Base-by-base conservation (phyloP, 345 rosid genomes). In the Ricinus communis region DNA sequence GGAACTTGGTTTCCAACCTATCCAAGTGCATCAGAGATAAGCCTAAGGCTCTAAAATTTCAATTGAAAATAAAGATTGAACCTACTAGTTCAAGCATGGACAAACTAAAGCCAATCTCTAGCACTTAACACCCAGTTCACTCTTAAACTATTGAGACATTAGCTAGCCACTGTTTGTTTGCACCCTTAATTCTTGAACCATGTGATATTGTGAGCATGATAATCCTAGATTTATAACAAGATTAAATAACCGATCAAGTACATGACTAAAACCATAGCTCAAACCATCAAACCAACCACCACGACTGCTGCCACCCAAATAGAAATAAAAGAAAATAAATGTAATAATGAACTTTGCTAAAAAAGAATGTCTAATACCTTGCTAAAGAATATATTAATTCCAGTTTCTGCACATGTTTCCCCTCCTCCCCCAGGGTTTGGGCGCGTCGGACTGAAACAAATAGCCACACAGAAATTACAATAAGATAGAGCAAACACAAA, bases 391-490 rank as follows among this genome's bases (percentile, higher is more conserved):
- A 95, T 84, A 80, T 75, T 88, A 75, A 92, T 89, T 59, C 90
- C 97, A 46, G 97, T 92, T 85, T 95, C 99, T 25, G 97, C 99
- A 74, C 96, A 95, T 63, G 99, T 95, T 88, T 92, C 99, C 68
- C 99, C 99, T 71, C 96, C 96, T 38, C 99, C 91, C 75, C 97
- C 96, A 5, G 97, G 99, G 79, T 79, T 86, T 68, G 93, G 97
- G 53, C 97, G 89, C 46, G 93, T 92, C 28, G 99, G 99, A 83
- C 99, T 95, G 85, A 66, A 46, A 69, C 15, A 71, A 11, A 41
- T 16, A 65, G 15, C 55, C 74, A 73, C n/a, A 22, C 28, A 38
- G 18, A 62, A 70, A 8, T 53, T 66, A 53, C 53, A 18, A 49
- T 65, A 33, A 60, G 64, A 51, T 43, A 69, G 30, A 12, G 28